Percentiles rank a stretch among this genome's conserved stretches.
Conservation (phyloP, 106 monocot species). For the Agapanthus africanus region DNA sequence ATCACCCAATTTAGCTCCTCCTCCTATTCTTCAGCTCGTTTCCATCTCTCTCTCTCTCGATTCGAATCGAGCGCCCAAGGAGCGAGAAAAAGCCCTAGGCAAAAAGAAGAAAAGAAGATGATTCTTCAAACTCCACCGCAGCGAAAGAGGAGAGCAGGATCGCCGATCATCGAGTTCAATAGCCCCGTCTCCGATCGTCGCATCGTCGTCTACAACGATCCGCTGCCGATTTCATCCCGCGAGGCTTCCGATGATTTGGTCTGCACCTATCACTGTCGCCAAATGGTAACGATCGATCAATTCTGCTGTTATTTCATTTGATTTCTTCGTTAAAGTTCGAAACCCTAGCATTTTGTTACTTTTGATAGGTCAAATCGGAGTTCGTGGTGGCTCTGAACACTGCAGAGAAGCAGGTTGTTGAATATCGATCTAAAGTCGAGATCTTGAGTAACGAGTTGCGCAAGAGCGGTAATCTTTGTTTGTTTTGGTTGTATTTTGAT, state of each 20-base stretch:
- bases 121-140: conserved; percentile 54
- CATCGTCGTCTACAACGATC: conserved; percentile 49
- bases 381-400: conserved; percentile 47
- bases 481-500: background rate
- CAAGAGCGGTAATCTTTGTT: conserved; percentile 29
- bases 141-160: conserved; percentile 41
- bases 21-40: no score
- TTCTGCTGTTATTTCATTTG: background rate
- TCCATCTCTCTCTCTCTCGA: no score
- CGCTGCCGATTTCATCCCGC: conserved; percentile 12
- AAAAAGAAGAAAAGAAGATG: no score
- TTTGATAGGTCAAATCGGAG: conserved; percentile 62
- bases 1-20: no score
- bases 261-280: conserved; percentile 95
- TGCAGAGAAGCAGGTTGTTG: conserved; percentile 45
- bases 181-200: conserved; percentile 78
- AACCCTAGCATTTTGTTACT: background rate
- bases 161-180: conserved; percentile 5
- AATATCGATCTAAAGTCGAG: conserved; percentile 39
- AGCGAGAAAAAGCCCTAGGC: no score
- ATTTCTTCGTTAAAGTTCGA: background rate
- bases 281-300: conserved; percentile 50
- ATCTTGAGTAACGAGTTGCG: conserved; percentile 25
- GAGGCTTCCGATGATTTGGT: conserved; percentile 43
- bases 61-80: no score